These are phyloP conservation scores for Tephrocybe sp. DNA, from an alignment of 768 basidiomycete species.

Conservation along the genomic window DNA sequence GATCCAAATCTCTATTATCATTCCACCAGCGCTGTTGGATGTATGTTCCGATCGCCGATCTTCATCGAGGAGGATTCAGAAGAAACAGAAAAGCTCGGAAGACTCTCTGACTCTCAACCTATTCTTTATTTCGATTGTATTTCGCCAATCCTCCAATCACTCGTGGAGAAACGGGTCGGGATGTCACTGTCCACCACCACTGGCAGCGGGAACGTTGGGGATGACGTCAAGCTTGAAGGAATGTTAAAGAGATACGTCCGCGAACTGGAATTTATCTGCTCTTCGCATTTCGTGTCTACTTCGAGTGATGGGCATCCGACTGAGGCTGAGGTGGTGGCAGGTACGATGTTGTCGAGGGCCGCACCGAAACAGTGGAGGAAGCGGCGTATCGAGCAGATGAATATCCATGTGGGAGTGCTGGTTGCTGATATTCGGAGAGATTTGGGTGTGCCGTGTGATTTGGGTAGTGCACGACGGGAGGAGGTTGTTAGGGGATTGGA, in stretches of 20 bases:
- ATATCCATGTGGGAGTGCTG: slow-evolving; percentile 48
- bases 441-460: slow-evolving; percentile 24
- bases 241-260: too few species aligned
- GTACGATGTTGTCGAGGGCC: slow-evolving; percentile 71
- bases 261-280: too few species aligned
- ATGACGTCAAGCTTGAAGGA: too few species aligned
- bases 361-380: slow-evolving; percentile 55
- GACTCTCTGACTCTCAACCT: too few species aligned
- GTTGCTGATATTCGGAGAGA: slow-evolving; percentile 45
- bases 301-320: slow-evolving; percentile 52
- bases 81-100: not conserved
- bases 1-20: slow-evolving; percentile 62
- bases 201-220: too few species aligned
- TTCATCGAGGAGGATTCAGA: not conserved
- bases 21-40: slow-evolving; percentile 65
- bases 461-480: slow-evolving; percentile 21
- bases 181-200: too few species aligned
- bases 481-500: slow-evolving; percentile 38
- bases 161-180: not conserved
- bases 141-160: not conserved
- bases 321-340: slow-evolving; percentile 72
- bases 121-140: not conserved
- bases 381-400: slow-evolving; percentile 59
- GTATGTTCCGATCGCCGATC: slow-evolving; percentile 65
- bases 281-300: slow-evolving; percentile 63